Evolutionary conservation across 2,329 filamentous ascomycete genomes (phyloP).

Genomic region (Sporothrix euskadiensis): DNA sequence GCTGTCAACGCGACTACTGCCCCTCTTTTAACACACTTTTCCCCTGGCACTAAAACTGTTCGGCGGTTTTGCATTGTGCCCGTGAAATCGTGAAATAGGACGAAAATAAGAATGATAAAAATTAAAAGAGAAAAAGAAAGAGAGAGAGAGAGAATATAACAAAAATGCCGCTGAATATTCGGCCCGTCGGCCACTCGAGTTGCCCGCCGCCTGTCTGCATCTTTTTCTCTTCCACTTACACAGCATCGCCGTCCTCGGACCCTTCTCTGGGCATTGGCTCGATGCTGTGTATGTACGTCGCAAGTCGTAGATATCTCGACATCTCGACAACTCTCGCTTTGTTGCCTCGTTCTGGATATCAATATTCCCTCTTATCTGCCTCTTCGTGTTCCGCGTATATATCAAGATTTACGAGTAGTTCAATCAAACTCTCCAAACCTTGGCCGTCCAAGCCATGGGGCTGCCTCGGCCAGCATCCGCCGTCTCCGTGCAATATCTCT

Average conservation of each 20-base stretch:
- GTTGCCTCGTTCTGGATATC: neutral
- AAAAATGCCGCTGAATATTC: neutral
- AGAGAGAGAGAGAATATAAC: neutral
- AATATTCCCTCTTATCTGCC: neutral
- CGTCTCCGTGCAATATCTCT: conserved; percentile 11
- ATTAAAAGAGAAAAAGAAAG: neutral
- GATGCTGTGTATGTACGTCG: neutral
- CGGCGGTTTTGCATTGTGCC: conserved; percentile 16
- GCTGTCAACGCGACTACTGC: neutral
- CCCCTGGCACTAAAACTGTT: conserved; percentile 16
- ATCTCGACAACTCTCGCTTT: neutral
- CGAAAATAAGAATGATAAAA: neutral
- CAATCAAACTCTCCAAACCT: neutral
- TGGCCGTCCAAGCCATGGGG: neutral
- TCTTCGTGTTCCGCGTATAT: neutral
- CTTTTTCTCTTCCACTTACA: neutral
- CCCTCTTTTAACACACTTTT: conserved; percentile 15
- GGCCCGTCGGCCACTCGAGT: neutral
- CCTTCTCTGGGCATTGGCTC: neutral
- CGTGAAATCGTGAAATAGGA: neutral
- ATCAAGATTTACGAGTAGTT: neutral
- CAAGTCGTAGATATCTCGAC: neutral
- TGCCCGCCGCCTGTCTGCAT: neutral
- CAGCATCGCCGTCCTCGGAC: neutral
- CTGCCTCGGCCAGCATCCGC: conserved; percentile 3